These are phyloP conservation scores for Leptographium flavum DNA, from an alignment of 2,329 filamentous ascomycete species.

Conservation along the genomic window DNA sequence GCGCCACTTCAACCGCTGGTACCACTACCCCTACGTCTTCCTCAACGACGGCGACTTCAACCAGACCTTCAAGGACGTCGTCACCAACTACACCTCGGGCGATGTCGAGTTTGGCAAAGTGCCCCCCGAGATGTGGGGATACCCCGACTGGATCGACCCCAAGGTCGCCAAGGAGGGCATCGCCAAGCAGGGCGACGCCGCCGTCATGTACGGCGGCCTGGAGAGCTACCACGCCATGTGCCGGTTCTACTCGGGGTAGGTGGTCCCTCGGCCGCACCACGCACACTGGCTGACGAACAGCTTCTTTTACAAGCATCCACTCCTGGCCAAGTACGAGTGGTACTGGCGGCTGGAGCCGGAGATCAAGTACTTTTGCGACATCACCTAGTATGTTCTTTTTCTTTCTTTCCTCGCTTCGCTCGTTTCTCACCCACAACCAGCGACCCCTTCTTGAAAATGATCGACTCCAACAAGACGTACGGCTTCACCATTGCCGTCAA, in stretches of 20 bases:
- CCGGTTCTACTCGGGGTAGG: constrained; percentile 96
- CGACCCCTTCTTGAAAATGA: constrained; percentile 94
- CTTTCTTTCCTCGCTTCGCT: neutral
- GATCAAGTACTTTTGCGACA: constrained; percentile 99
- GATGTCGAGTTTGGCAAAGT: constrained; percentile 91
- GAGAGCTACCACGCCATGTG: constrained; percentile 99
- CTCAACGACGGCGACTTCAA: constrained; percentile 97
- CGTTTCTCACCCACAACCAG: constrained; percentile 25
- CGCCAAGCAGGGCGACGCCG: constrained; percentile 86
- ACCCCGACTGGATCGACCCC: constrained; percentile 87
- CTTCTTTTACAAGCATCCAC: constrained; percentile 94
- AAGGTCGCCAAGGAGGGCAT: constrained; percentile 94
- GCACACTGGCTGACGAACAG: no score
- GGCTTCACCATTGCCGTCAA: constrained; percentile 98
- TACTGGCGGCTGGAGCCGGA: constrained; percentile 99
- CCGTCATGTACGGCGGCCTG: constrained; percentile 98
- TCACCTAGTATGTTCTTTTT: constrained; percentile 66
- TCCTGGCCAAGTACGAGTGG: constrained; percentile 96
- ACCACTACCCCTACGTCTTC: constrained; percentile 96
- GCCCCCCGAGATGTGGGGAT: constrained; percentile 83
- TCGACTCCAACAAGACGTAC: constrained; percentile 88
- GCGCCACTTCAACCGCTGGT: constrained; percentile 98
- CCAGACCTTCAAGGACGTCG: constrained; percentile 75
- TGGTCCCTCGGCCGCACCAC: no score
- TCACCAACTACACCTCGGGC: constrained; percentile 80